These are phyloP conservation scores for Pseudognaphalium luteoalbum DNA, from an alignment of 129 eudicot species.

Conservation along the genomic window DNA sequence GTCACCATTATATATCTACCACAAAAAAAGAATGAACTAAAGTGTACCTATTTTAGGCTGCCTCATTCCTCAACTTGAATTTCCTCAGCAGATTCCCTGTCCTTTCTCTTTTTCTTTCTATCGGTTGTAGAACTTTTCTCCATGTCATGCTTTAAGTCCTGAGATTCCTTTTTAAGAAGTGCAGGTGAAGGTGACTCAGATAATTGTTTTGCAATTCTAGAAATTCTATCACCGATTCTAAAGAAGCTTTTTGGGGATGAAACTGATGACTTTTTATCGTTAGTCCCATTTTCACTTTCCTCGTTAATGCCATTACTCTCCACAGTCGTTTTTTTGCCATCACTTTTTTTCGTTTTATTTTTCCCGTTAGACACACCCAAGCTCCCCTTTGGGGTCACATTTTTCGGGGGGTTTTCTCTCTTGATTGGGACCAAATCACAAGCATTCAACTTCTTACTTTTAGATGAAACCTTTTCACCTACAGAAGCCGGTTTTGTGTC, in stretches of 20 bases:
- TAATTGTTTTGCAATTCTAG: constrained; percentile 35
- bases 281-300: constrained; percentile 16
- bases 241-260: constrained; percentile 28
- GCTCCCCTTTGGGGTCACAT: constrained; percentile 6
- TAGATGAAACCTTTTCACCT: constrained; percentile 20
- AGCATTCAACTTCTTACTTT: not conserved
- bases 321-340: constrained; percentile 19
- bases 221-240: constrained; percentile 34
- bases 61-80: constrained; percentile 10
- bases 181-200: constrained; percentile 34
- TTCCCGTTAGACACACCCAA: not conserved
- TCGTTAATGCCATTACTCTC: constrained; percentile 19
- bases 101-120: constrained; percentile 40
- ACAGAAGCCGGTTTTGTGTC: constrained; percentile 25
- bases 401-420: constrained; percentile 29
- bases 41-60: constrained; percentile 17
- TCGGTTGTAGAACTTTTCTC: constrained; percentile 23
- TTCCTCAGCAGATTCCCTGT: constrained; percentile 29
- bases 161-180: constrained; percentile 23
- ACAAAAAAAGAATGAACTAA: not conserved
- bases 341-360: not conserved
- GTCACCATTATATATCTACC: constrained; percentile 1
- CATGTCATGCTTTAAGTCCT: constrained; percentile 27
- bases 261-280: constrained; percentile 14
- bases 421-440: constrained; percentile 17